Percentiles rank a stretch among this genome's conserved stretches.
Conservation (phyloP, 2,329 filamentous ascomycete genomes). For the Fusarium sp. region DNA sequence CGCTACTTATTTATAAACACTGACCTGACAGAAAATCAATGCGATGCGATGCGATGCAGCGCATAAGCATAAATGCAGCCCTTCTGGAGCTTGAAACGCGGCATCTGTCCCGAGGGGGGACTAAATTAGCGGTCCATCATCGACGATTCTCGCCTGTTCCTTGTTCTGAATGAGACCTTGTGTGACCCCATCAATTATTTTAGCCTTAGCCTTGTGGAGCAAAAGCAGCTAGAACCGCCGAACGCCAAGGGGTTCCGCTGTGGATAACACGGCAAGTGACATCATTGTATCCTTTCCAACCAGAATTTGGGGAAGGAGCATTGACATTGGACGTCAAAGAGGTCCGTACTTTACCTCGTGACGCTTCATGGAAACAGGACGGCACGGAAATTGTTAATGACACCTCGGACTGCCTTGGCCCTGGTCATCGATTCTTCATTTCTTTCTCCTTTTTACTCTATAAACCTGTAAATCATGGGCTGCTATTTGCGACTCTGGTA, state of each 20-base stretch:
- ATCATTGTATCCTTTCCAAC: constrained; percentile 21
- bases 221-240: constrained; percentile 10
- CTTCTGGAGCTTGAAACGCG: background rate
- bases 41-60: background rate
- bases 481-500: background rate
- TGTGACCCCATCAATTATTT: constrained; percentile 1
- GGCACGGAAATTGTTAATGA: constrained; percentile 8
- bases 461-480: background rate
- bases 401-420: background rate
- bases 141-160: constrained; percentile 25
- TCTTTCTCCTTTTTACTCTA: background rate
- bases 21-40: constrained; percentile 16
- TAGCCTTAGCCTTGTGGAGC: constrained; percentile 12
- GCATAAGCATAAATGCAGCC: constrained; percentile 4
- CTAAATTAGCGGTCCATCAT: constrained; percentile 34
- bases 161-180: constrained; percentile 13
- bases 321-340: constrained; percentile 1
- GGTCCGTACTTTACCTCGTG: constrained; percentile 10
- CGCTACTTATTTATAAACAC: background rate
- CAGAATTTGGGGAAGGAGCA: constrained; percentile 25
- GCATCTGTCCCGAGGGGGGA: constrained; percentile 9
- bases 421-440: background rate
- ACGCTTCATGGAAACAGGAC: background rate
- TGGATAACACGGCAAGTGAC: constrained; percentile 33
- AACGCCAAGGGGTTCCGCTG: constrained; percentile 28